Conservation (phyloP, 1,284 basidiomycete species). For the Microbotryomycetes sp. region DNA sequence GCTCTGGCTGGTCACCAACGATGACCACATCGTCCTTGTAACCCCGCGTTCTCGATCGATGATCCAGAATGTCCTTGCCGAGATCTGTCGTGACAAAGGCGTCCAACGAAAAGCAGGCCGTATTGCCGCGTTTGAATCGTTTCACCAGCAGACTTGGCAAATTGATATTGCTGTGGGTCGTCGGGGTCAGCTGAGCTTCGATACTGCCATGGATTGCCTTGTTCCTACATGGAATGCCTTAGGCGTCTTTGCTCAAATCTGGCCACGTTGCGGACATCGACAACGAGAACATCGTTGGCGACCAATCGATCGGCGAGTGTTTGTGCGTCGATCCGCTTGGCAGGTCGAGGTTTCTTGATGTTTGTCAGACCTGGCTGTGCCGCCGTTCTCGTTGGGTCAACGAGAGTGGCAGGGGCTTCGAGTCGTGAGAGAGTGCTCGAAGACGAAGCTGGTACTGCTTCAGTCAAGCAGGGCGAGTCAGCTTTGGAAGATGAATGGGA, state of each 20-base stretch:
- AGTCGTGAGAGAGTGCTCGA: background rate
- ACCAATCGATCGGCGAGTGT: background rate
- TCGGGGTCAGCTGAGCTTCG: background rate
- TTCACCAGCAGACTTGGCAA: slow-evolving; percentile 35
- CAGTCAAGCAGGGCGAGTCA: too few relatives aligned
- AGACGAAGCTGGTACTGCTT: background rate
- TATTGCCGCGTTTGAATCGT: slow-evolving; percentile 29
- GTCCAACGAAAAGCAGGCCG: slow-evolving; percentile 26
- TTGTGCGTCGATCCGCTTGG: background rate
- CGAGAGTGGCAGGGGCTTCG: background rate
- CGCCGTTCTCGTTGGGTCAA: background rate
- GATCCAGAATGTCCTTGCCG: slow-evolving; percentile 19
- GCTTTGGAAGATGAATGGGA: too few relatives aligned
- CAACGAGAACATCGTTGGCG: background rate
- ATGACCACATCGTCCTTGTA: slow-evolving; percentile 14
- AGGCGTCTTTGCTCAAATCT: background rate
- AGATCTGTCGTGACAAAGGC: slow-evolving; percentile 33
- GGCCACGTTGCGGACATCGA: background rate
- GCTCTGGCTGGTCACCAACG: slow-evolving; percentile 7
- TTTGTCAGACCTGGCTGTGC: background rate
- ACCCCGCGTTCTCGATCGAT: background rate
- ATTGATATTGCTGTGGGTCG: slow-evolving; percentile 30
- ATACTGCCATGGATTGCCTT: too few relatives aligned
- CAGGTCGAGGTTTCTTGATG: background rate
- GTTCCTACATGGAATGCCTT: background rate